phyloP scores from a whole-genome alignment of 768 basidiomycete species.

The Collybia sp. region DNA sequence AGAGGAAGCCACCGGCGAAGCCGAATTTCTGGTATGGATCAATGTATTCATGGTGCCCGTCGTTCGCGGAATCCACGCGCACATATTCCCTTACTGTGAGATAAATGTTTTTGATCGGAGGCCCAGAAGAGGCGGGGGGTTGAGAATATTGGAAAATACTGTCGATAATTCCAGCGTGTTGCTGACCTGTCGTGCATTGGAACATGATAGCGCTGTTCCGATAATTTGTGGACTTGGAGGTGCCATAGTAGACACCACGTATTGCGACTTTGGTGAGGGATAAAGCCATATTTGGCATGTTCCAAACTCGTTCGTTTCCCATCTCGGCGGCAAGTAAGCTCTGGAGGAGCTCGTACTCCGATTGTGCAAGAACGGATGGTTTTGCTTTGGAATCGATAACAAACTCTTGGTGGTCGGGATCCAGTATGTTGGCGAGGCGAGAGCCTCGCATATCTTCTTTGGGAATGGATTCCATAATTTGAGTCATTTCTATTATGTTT shows the following conservation, averaged over 20 bases:
- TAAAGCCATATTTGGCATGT: neutral
- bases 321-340: neutral
- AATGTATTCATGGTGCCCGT: too few relatives aligned
- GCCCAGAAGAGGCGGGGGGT: neutral
- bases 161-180: neutral
- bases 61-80: neutral
- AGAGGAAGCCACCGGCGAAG: too few relatives aligned
- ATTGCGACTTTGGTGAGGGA: conserved; percentile 1
- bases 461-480: conserved; percentile 2
- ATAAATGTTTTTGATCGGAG: neutral
- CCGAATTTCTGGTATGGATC: too few relatives aligned
- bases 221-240: neutral
- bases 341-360: neutral
- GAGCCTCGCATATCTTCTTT: conserved; percentile 7
- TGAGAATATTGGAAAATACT: conserved; percentile 3
- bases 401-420: conserved; percentile 1
- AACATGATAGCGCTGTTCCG: conserved; percentile 7
- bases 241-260: conserved; percentile 1
- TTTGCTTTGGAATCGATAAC: conserved; percentile 1
- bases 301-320: neutral
- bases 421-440: conserved; percentile 3
- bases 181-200: neutral
- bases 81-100: neutral
- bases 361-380: conserved; percentile 1
- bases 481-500: conserved; percentile 2